A percentile compares a stretch with the other conserved stretches of the same genome.
These are phyloP conservation scores for Diaporthe sp. DNA, from an alignment of 2,329 filamentous ascomycete species.

Conservation along the genomic window DNA sequence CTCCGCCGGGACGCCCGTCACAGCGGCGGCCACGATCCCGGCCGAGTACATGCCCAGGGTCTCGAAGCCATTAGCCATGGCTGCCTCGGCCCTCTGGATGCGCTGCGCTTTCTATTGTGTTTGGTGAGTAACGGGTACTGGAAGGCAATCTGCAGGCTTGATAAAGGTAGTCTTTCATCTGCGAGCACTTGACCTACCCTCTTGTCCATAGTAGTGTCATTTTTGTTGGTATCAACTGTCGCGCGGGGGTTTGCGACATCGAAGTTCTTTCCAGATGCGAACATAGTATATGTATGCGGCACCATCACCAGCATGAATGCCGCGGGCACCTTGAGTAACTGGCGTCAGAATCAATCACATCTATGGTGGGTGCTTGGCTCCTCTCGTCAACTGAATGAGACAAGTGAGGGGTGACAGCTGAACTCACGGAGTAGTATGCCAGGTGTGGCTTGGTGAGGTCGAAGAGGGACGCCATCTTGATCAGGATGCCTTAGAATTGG, in stretches of 20 bases:
- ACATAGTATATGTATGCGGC: slow-evolving; percentile 52
- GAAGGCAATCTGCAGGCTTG: not conserved
- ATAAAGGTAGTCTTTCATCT: not conserved
- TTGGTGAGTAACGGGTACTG: not conserved
- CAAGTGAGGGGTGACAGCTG: no score
- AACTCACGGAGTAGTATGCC: slow-evolving; percentile 46
- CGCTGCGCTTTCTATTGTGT: slow-evolving; percentile 39
- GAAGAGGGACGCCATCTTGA: slow-evolving; percentile 43
- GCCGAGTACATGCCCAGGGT: slow-evolving; percentile 58
- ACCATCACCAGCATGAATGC: slow-evolving; percentile 52
- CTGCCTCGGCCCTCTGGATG: slow-evolving; percentile 46
- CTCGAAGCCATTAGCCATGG: slow-evolving; percentile 57
- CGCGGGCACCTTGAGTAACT: slow-evolving; percentile 53
- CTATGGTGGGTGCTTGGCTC: not conserved
- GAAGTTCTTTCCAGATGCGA: slow-evolving; percentile 49
- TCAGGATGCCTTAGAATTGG: slow-evolving; percentile 47
- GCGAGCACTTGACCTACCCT: not conserved
- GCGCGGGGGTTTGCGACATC: slow-evolving; percentile 55
- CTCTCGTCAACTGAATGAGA: not conserved
- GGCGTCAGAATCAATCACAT: not conserved
- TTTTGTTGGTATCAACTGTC: slow-evolving; percentile 47
- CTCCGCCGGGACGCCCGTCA: slow-evolving; percentile 52
- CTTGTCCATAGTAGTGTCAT: slow-evolving; percentile 50
- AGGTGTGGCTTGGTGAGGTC: slow-evolving; percentile 43
- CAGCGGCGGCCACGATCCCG: slow-evolving; percentile 60